Base-by-base conservation (phyloP, 192 early-diverging fungal species). In the Spizellomyces punctatus region DNA sequence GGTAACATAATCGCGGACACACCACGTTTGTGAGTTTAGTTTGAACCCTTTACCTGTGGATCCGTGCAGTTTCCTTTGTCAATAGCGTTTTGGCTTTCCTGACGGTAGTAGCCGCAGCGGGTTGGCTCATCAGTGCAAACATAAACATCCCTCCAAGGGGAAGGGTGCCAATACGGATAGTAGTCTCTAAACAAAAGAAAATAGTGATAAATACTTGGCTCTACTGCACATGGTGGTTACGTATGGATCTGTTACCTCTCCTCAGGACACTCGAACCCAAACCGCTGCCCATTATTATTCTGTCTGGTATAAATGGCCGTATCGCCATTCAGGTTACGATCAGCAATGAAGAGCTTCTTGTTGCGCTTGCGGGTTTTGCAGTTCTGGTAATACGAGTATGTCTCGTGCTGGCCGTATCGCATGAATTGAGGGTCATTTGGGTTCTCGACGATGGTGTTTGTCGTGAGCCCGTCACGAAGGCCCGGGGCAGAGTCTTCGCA, bases 141-240 rank as follows among this genome's bases (percentile, higher is more conserved):
- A 2, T 43, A 72, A 50, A 80, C 64, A 72, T 80, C 78, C 58
- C 78, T 65, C 78, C 78, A 80, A 5, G 75, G 75, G 48, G 76
- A 74, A 6, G 78, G 78, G 46, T 79, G 78, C 78, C 78, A 80
- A 55, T 80, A 80, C 1, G 78, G 78, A 67, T 75, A 78, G 47
- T 77, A 80, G 62, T 78, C 78, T 36, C 27, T 42, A 68, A 68
- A 17, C 9, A 14, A 43, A 2, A 5, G 10, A 27, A n/a, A 6
- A 60, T 2, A 10, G 0, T 36, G 27, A 36, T 36, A 36, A 36
- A 36, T 36, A 36, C 27, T 36, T 3, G 27, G 3, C 27, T 36
- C 27, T 3, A 36, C 27, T 36, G 27, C n/a, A n/a, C n/a, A n/a
- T n/a, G 27, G 27, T 36, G 3, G 27, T 36, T 36, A 36, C 27